Percentiles rank a stretch among this genome's conserved stretches.
Conservation (phyloP, 805 yeast genomes). For the Schwanniomyces vanrijiae region DNA sequence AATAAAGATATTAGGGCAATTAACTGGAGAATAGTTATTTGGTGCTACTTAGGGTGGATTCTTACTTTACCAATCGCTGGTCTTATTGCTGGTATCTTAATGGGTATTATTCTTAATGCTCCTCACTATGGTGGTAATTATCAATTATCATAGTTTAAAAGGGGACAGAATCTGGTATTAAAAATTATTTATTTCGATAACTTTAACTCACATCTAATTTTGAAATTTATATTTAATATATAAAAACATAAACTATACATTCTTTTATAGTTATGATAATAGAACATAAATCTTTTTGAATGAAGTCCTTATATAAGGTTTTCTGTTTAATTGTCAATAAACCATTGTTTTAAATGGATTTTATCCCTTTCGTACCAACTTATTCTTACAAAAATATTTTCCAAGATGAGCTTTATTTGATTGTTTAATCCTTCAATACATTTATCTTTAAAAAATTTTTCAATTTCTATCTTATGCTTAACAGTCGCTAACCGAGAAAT, state of each 20-base stretch:
- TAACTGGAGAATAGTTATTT: slow-evolving; percentile 75
- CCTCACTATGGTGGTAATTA: slow-evolving; percentile 44
- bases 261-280: too few relatives aligned
- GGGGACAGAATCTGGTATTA: background rate
- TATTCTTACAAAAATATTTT: slow-evolving; percentile 54
- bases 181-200: background rate
- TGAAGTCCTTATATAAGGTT: too few relatives aligned
- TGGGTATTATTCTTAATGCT: slow-evolving; percentile 64
- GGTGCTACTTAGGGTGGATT: slow-evolving; percentile 74
- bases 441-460: slow-evolving; percentile 49
- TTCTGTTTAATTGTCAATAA: slow-evolving; percentile 13
- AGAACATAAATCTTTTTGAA: too few relatives aligned
- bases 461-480: slow-evolving; percentile 51
- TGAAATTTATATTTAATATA: too few relatives aligned
- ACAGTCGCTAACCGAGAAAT: slow-evolving; percentile 61
- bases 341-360: slow-evolving; percentile 47
- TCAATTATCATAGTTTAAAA: slow-evolving; percentile 6
- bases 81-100: slow-evolving; percentile 63
- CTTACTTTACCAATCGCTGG: slow-evolving; percentile 76
- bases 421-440: slow-evolving; percentile 65
- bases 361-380: slow-evolving; percentile 61
- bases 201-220: too few relatives aligned
- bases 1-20: slow-evolving; percentile 62
- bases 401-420: slow-evolving; percentile 62
- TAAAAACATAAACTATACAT: too few relatives aligned